Percentiles rank a stretch among this genome's conserved stretches.
Conservation (phyloP, 495 filamentous ascomycete species). For the Ramalina peruviana region DNA sequence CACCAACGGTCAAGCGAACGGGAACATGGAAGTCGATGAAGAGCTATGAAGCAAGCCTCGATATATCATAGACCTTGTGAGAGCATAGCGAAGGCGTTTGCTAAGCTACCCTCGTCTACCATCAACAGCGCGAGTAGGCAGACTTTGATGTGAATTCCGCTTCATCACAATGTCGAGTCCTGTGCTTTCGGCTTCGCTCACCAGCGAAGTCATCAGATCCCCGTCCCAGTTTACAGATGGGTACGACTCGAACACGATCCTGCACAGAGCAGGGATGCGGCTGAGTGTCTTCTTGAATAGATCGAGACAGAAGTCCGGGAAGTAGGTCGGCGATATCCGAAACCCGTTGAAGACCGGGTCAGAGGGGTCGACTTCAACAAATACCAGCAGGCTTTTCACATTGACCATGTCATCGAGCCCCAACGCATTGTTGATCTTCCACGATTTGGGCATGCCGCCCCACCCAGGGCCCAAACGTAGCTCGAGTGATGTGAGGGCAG, state of each 20-base stretch:
- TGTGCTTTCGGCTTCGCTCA: constrained; percentile 23
- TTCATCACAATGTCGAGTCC: not conserved
- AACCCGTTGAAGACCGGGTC: constrained; percentile 61
- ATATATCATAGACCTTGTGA: not conserved
- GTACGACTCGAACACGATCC: constrained; percentile 65
- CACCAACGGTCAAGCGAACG: constrained; percentile 40
- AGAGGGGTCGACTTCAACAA: constrained; percentile 67
- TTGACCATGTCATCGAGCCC: constrained; percentile 50
- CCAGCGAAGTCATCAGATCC: constrained; percentile 53
- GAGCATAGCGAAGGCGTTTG: constrained; percentile 11
- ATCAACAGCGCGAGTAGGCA: not conserved
- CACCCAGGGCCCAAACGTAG: constrained; percentile 71
- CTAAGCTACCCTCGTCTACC: not conserved
- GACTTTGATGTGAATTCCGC: too few relatives aligned
- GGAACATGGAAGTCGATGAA: constrained; percentile 48
- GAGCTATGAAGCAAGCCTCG: constrained; percentile 28
- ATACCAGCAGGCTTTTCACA: constrained; percentile 53
- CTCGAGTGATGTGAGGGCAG: constrained; percentile 53
- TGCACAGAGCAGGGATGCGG: constrained; percentile 42
- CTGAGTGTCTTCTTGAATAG: constrained; percentile 46
- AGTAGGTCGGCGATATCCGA: constrained; percentile 52
- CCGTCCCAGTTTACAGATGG: constrained; percentile 54
- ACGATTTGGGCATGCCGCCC: constrained; percentile 57
- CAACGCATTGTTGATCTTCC: constrained; percentile 52
- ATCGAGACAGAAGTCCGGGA: constrained; percentile 52